These are phyloP conservation scores for Pichia sp. DNA, from an alignment of 1,139 yeast species.

Conservation along the genomic window DNA sequence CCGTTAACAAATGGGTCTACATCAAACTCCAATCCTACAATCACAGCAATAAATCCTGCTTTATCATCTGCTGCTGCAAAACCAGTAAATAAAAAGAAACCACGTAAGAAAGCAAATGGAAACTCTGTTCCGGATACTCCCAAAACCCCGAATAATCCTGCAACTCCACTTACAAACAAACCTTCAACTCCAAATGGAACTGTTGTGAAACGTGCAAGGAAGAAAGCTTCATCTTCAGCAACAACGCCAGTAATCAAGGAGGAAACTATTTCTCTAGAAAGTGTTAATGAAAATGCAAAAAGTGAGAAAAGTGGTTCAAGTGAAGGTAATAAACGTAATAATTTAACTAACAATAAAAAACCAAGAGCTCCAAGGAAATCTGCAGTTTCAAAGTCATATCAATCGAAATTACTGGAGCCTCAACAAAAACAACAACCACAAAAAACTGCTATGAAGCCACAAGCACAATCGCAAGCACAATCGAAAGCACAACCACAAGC, in stretches of 20 bases:
- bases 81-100: constrained; percentile 14
- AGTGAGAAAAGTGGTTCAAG: background rate
- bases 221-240: constrained; percentile 17
- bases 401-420: background rate
- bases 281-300: constrained; percentile 8
- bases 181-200: constrained; percentile 5
- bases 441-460: too few relatives aligned
- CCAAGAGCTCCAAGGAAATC: background rate
- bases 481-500: background rate
- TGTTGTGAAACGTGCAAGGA: constrained; percentile 20
- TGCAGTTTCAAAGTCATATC: background rate
- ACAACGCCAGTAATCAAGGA: constrained; percentile 25
- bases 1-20: constrained; percentile 16
- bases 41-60: background rate
- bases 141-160: constrained; percentile 26
- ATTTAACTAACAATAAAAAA: background rate
- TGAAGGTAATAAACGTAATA: background rate
- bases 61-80: background rate
- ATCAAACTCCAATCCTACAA: constrained; percentile 15
- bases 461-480: background rate
- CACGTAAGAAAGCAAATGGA: constrained; percentile 25
- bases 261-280: constrained; percentile 19
- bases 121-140: constrained; percentile 31
- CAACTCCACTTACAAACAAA: constrained; percentile 24
- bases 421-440: background rate